Percentiles rank a stretch among this genome's conserved stretches.
These are phyloP conservation scores for Penicillium longicatenatum DNA, from an alignment of 495 filamentous ascomycete genomes.

Conservation along the genomic window DNA sequence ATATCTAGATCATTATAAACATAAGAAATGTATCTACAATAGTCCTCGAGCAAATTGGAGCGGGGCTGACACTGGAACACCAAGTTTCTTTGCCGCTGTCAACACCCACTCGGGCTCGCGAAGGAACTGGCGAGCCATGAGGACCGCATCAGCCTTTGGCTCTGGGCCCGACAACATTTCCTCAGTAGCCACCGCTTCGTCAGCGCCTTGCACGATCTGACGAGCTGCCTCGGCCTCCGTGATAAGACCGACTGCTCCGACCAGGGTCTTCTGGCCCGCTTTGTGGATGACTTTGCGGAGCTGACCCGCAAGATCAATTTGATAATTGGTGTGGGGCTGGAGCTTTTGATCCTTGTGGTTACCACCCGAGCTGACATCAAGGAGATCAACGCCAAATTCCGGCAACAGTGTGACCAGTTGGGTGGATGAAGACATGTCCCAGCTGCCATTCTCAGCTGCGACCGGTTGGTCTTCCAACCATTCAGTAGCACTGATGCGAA, in stretches of 20 bases:
- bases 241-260: conserved; percentile 77
- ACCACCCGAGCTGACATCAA: conserved; percentile 75
- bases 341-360: conserved; percentile 64
- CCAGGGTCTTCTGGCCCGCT: conserved; percentile 55
- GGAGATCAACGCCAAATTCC: conserved; percentile 67
- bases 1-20: neutral
- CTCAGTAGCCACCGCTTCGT: conserved; percentile 46
- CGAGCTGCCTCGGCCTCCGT: conserved; percentile 62
- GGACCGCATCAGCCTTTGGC: conserved; percentile 62
- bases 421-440: conserved; percentile 65
- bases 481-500: conserved; percentile 72
- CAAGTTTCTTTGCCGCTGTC: conserved; percentile 58
- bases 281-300: conserved; percentile 58
- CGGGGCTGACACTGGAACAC: conserved; percentile 57
- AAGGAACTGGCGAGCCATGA: conserved; percentile 65
- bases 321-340: conserved; percentile 55
- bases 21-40: conserved; percentile 1
- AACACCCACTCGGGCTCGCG: conserved; percentile 69
- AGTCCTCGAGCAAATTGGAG: conserved; percentile 48
- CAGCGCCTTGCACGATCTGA: conserved; percentile 56
- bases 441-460: conserved; percentile 52
- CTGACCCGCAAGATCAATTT: conserved; percentile 61
- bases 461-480: conserved; percentile 62
- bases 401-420: conserved; percentile 64
- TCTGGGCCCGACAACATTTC: conserved; percentile 31